These are phyloP conservation scores for Annona squamosa DNA, from an alignment of 164 flowering plant genomes.

Conservation along the genomic window DNA sequence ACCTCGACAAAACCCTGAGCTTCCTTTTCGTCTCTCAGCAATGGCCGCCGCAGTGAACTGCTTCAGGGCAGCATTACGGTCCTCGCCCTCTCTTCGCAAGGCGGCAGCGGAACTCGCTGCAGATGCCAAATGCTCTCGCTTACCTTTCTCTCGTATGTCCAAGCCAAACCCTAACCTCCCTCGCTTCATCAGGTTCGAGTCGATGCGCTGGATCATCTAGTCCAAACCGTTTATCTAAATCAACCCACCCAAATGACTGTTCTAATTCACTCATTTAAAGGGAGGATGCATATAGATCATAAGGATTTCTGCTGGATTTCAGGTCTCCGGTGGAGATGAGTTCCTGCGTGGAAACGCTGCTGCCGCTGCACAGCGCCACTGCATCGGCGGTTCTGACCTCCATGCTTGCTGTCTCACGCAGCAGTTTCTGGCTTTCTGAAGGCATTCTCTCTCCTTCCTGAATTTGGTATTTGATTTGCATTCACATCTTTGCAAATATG, in stretches of 20 bases:
- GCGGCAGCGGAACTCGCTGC: constrained; percentile 31
- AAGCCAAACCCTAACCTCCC: constrained; percentile 37
- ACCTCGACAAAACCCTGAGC: too few relatives aligned
- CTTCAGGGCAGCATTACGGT: constrained; percentile 49
- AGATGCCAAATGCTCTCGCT: constrained; percentile 27
- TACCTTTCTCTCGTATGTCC: constrained; percentile 30
- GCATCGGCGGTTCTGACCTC: constrained; percentile 81
- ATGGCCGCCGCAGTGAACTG: constrained; percentile 24
- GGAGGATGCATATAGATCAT: not conserved
- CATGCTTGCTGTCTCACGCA: constrained; percentile 67
- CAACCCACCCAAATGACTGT: not conserved
- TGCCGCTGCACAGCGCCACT: constrained; percentile 81
- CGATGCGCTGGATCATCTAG: not conserved
- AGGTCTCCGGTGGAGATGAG: constrained; percentile 83
- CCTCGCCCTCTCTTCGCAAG: constrained; percentile 27
- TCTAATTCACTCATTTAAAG: not conserved
- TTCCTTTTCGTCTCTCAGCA: not conserved
- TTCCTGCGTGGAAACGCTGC: constrained; percentile 52
- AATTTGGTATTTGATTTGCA: not conserved
- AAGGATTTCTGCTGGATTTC: not conserved
- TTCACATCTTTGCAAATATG: not conserved
- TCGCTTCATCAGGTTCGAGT: constrained; percentile 51
- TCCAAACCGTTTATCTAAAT: not conserved
- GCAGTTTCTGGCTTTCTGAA: constrained; percentile 57
- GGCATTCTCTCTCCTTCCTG: constrained; percentile 27